phyloP scores from a whole-genome alignment of 176 grass and related monocot species.

The Carex kokanica region DNA sequence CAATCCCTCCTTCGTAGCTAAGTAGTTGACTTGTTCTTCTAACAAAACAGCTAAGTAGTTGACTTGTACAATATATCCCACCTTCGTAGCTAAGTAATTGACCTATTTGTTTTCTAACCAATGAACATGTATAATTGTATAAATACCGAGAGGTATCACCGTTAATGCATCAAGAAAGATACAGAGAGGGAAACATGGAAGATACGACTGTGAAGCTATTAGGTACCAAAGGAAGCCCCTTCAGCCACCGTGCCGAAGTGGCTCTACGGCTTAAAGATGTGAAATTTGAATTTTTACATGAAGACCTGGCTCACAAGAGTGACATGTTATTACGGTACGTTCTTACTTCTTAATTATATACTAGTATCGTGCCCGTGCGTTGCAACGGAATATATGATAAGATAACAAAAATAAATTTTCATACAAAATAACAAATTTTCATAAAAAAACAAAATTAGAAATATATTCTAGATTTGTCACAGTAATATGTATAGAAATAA shows the following conservation, averaged over 20 bases:
- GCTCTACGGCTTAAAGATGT: conserved; percentile 36
- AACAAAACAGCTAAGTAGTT: too few species aligned
- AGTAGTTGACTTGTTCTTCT: background rate
- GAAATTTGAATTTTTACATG: conserved; percentile 32
- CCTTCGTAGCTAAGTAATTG: background rate
- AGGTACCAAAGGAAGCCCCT: conserved; percentile 26
- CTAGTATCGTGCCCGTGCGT: too few species aligned
- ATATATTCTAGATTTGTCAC: too few species aligned
- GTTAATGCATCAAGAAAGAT: background rate
- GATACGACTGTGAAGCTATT: conserved; percentile 33
- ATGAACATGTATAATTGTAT: background rate
- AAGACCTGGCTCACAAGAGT: conserved; percentile 46
- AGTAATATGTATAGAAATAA: too few species aligned
- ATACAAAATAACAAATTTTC: too few species aligned
- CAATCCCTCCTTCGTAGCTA: background rate
- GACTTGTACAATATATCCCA: background rate
- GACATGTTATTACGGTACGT: conserved; percentile 22
- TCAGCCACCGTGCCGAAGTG: background rate
- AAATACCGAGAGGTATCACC: background rate
- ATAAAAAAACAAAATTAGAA: too few species aligned
- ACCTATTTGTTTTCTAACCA: background rate
- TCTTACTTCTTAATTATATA: background rate
- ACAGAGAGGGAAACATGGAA: conserved; percentile 8
- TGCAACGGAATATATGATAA: too few species aligned
- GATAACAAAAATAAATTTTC: too few species aligned